Conservation (phyloP, 2,329 filamentous ascomycete species). For the Ceratocystis variospora region DNA sequence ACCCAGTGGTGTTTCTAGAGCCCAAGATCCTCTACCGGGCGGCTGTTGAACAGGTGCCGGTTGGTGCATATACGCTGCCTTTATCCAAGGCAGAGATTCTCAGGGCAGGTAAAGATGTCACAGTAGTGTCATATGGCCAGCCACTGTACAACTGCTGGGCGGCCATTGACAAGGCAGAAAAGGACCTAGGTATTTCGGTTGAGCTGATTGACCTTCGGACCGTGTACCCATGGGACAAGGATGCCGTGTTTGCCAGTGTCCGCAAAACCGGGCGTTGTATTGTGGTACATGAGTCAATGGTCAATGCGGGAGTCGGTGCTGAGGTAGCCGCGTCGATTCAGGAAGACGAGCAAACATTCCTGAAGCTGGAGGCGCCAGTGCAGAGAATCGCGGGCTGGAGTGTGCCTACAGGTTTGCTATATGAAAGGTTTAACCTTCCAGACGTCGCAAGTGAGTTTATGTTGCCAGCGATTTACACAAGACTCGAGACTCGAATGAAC, state of each 20-base stretch:
- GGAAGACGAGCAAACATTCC: slow-evolving; percentile 60
- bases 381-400: slow-evolving; percentile 80
- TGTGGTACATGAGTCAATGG: slow-evolving; percentile 84
- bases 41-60: slow-evolving; percentile 80
- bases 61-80: slow-evolving; percentile 66
- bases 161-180: slow-evolving; percentile 60
- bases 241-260: slow-evolving; percentile 67
- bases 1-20: slow-evolving; percentile 87
- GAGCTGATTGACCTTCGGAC: slow-evolving; percentile 83
- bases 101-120: slow-evolving; percentile 66
- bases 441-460: slow-evolving; percentile 67
- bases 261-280: slow-evolving; percentile 75
- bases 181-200: slow-evolving; percentile 61
- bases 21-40: slow-evolving; percentile 87
- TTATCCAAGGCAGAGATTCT: slow-evolving; percentile 75
- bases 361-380: slow-evolving; percentile 73
- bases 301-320: slow-evolving; percentile 77
- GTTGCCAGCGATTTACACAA: background rate
- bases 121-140: slow-evolving; percentile 77
- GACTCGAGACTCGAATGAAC: background rate
- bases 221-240: slow-evolving; percentile 81
- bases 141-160: slow-evolving; percentile 71
- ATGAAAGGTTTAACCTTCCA: slow-evolving; percentile 68
- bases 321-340: slow-evolving; percentile 83
- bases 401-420: slow-evolving; percentile 66